These are phyloP conservation scores for Citrullus mucosospermus DNA, from an alignment of 306 rosid species.

Conservation along the genomic window DNA sequence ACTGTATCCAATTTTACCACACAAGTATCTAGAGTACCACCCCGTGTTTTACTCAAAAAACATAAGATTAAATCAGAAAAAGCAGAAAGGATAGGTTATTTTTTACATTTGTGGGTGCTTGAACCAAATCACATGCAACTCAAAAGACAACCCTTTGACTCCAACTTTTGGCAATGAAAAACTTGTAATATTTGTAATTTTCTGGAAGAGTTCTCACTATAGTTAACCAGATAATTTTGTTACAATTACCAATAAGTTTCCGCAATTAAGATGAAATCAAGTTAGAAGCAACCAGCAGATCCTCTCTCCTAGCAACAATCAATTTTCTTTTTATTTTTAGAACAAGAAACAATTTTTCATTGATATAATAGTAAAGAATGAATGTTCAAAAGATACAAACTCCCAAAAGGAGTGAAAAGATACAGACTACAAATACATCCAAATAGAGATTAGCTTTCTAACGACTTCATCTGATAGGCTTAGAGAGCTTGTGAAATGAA, in stretches of 20 bases:
- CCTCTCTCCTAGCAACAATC: not conserved
- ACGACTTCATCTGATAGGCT: too few species aligned
- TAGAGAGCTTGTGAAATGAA: too few species aligned
- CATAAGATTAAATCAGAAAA: not conserved
- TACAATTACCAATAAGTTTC: not conserved
- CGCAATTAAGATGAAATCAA: not conserved
- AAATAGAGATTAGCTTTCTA: too few species aligned
- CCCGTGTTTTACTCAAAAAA: not conserved
- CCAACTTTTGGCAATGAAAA: not conserved
- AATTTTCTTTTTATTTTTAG: too few species aligned
- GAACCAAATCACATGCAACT: not conserved
- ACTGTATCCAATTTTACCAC: not conserved
- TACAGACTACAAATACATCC: too few species aligned
- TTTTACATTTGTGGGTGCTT: not conserved
- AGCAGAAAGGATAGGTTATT: not conserved
- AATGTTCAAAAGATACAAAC: too few species aligned
- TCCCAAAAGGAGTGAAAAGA: too few species aligned
- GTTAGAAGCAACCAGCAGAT: not conserved
- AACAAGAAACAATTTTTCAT: too few species aligned
- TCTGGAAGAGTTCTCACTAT: not conserved
- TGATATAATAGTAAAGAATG: too few species aligned
- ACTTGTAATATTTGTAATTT: not conserved
- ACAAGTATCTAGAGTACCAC: not conserved
- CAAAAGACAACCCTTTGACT: not conserved
- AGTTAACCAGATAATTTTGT: not conserved